Base-by-base conservation (phyloP, 495 filamentous ascomycete genomes). In the Daldinia decipiens region DNA sequence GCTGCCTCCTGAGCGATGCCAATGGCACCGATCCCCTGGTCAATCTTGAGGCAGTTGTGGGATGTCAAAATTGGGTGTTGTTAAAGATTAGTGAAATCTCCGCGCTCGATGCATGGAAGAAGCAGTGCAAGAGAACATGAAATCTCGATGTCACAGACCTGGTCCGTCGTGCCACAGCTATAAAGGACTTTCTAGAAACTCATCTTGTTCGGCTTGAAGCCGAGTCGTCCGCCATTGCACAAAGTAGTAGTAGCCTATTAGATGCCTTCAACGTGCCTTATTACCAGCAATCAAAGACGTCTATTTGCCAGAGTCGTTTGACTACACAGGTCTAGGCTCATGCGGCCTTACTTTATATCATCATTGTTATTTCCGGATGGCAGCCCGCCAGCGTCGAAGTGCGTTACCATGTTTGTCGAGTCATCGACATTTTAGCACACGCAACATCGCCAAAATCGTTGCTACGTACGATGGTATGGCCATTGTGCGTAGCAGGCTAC, bases 401-500 rank as follows among this genome's bases (percentile, higher is more conserved):
- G 11, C 19, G 43, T 47, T 47, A 47, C 19, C 43, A 47, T 24
- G 43, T 47, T 21, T 19, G 19, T 21, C 43, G 43, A 24, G 19
- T 47, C 9, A 24, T 47, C 19, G 43, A 24, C 39, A 76, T 9
- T 70, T 84, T 31, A 9, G 36, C 50, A 2, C 32, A 36, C 39
- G 26, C 61, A 38, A 62, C 65, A 59, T 59, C 65, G 9, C 58
- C 67, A 9, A 53, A 59, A 9, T 31, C 71, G 7, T 69, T 85
- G 29, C 62, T 86, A 12, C 74, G 82, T 1, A 81, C 82, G 13
- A 65, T 84, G 50, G 80, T 81, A 15, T 87, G 83, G 84, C 85
- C 85, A 0, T 81, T 86, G 47, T 83, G 81, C 62, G 74, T 87
- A 2, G 82, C 82, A n/a, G 85, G 85, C 29, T 87, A 82, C 63